Percentiles rank a stretch among this genome's conserved stretches.
These are phyloP conservation scores for Lignosus rhinocerotis DNA, from an alignment of 1,284 basidiomycete genomes.

Conservation along the genomic window DNA sequence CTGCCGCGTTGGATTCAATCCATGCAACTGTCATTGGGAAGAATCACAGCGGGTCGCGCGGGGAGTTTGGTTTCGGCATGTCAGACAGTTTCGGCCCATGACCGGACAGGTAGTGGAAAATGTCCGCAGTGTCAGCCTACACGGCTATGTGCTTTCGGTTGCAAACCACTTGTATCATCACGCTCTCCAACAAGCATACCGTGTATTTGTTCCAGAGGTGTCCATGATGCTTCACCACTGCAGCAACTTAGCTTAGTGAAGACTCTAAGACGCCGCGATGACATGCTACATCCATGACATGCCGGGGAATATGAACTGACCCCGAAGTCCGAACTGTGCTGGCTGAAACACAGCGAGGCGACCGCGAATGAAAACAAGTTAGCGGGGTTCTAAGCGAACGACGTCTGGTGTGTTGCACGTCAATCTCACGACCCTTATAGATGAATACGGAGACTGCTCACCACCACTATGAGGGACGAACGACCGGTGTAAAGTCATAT, in stretches of 20 bases:
- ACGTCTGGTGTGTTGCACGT: background rate
- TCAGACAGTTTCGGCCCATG: conserved; percentile 17
- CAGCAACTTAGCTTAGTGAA: background rate
- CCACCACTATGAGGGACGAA: conserved; percentile 34
- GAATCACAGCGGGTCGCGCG: conserved; percentile 45
- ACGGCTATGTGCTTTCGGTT: conserved; percentile 16
- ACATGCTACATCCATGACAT: background rate
- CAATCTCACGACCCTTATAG: background rate
- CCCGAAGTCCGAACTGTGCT: conserved; percentile 2
- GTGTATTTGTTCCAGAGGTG: background rate
- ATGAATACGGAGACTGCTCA: conserved; percentile 1
- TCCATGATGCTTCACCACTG: background rate
- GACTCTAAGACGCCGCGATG: no score
- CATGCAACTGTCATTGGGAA: conserved; percentile 76
- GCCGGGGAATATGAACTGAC: conserved; percentile 7
- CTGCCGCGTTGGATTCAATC: conserved; percentile 70
- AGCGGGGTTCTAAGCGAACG: background rate
- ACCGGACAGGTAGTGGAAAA: conserved; percentile 17
- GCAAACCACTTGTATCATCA: conserved; percentile 17
- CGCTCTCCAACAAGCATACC: conserved; percentile 2
- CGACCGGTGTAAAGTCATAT: conserved; percentile 72
- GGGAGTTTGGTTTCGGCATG: conserved; percentile 22
- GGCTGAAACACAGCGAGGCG: conserved; percentile 4
- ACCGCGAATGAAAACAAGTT: conserved; percentile 1
- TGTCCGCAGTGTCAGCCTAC: conserved; percentile 3